Percentiles rank a stretch among this genome's conserved stretches.
phyloP scores from a whole-genome alignment of 2,329 filamentous ascomycete species.

The Xylariaceae sp. region DNA sequence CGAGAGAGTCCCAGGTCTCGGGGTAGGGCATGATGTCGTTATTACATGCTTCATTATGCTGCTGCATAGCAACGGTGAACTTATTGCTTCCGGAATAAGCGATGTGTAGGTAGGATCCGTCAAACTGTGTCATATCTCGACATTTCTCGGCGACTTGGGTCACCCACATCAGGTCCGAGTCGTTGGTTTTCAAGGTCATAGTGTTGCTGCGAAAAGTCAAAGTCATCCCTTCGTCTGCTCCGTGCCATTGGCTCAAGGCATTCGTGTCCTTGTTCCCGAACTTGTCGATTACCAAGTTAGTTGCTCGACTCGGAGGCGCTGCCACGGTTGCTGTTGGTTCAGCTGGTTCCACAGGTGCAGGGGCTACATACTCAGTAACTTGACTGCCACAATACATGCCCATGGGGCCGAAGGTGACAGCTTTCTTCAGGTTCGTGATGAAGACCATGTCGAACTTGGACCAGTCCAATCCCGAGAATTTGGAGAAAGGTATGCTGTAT shows the following conservation, averaged over 20 bases:
- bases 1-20: conserved; percentile 63
- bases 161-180: conserved; percentile 59
- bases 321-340: conserved; percentile 43
- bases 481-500: conserved; percentile 54
- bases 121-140: conserved; percentile 50
- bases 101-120: conserved; percentile 60
- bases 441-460: conserved; percentile 49
- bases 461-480: conserved; percentile 45
- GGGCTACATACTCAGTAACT: conserved; percentile 43
- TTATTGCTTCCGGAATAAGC: conserved; percentile 57
- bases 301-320: conserved; percentile 44
- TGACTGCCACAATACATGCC: conserved; percentile 53
- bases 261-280: conserved; percentile 52
- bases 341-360: conserved; percentile 34
- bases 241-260: conserved; percentile 61
- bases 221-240: conserved; percentile 55
- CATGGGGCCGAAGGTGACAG: conserved; percentile 52
- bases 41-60: conserved; percentile 61
- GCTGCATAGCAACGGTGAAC: conserved; percentile 62
- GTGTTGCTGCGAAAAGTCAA: conserved; percentile 46
- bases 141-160: conserved; percentile 54
- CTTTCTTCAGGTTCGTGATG: conserved; percentile 40
- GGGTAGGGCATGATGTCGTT: conserved; percentile 54
- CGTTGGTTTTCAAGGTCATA: conserved; percentile 52
- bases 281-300: conserved; percentile 54